Percentiles rank a stretch among this genome's conserved stretches.
phyloP scores from a whole-genome alignment of 139 green algal species.

The Picochlorum sp. region DNA sequence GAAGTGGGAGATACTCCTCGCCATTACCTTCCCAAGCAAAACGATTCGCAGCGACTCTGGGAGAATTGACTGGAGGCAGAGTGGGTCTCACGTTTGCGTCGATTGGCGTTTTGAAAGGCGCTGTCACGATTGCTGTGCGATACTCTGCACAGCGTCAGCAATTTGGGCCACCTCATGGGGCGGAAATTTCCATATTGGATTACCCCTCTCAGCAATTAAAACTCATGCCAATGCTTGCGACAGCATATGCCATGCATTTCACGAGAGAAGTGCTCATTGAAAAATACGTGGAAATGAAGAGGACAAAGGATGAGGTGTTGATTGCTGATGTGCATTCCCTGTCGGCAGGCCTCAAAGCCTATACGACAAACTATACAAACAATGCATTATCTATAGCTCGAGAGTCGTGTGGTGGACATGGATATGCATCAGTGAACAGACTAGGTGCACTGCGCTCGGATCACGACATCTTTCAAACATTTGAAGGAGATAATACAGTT shows the following conservation, averaged over 20 bases:
- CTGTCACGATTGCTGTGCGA: constrained; percentile 63
- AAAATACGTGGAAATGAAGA: constrained; percentile 67
- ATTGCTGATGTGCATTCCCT: constrained; percentile 59
- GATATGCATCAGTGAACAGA: constrained; percentile 48
- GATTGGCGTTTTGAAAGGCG: constrained; percentile 58
- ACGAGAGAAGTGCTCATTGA: constrained; percentile 43
- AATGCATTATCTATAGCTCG: constrained; percentile 54
- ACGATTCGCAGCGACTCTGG: constrained; percentile 71
- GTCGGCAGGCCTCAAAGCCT: constrained; percentile 52
- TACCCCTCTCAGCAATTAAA: constrained; percentile 68
- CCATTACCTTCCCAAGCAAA: constrained; percentile 47
- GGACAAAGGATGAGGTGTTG: constrained; percentile 52
- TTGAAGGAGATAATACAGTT: constrained; percentile 80
- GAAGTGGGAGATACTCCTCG: constrained; percentile 59
- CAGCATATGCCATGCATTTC: constrained; percentile 63
- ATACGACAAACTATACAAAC: constrained; percentile 48
- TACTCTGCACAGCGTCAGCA: constrained; percentile 67
- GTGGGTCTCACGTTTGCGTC: constrained; percentile 60
- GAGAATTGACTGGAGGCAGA: constrained; percentile 74
- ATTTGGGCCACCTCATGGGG: constrained; percentile 63
- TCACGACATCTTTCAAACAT: constrained; percentile 80
- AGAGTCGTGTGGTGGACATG: constrained; percentile 70
- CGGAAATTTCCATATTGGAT: constrained; percentile 71
- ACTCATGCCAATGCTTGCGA: constrained; percentile 73
- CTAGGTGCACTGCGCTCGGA: constrained; percentile 65